These are phyloP conservation scores for Sungouiella blattae DNA, from an alignment of 805 yeast species.

Conservation along the genomic window DNA sequence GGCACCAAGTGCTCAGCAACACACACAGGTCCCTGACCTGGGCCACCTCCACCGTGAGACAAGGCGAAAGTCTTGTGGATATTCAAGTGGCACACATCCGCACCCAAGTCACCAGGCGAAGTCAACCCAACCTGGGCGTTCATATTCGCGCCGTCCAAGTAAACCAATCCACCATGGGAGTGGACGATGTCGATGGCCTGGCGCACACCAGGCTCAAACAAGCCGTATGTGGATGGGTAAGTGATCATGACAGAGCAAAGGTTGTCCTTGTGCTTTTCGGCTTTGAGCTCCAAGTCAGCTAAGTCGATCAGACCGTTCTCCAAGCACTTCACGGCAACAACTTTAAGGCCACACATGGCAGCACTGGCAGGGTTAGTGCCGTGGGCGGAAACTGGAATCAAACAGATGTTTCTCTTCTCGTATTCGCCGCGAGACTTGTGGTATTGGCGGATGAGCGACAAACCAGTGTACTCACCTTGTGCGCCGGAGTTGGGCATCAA, in stretches of 20 bases:
- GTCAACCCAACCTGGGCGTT: constrained; percentile 98
- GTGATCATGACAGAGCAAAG: constrained; percentile 95
- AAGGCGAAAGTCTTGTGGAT: constrained; percentile 96
- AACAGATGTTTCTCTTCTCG: constrained; percentile 72
- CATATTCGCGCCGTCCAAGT: constrained; percentile 98
- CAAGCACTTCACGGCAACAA: constrained; percentile 86
- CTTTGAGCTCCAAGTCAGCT: constrained; percentile 68
- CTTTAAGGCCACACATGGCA: constrained; percentile 93
- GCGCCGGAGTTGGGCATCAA: constrained; percentile 98
- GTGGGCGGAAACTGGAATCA: constrained; percentile 96
- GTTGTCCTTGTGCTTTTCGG: constrained; percentile 60
- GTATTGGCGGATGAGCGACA: constrained; percentile 79
- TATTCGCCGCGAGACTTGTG: constrained; percentile 65
- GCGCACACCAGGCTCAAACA: constrained; percentile 88
- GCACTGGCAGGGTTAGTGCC: constrained; percentile 99
- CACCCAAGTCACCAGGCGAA: constrained; percentile 96
- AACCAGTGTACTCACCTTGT: constrained; percentile 95
- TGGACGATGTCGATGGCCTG: constrained; percentile 86
- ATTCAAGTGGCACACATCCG: constrained; percentile 96
- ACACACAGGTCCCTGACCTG: constrained; percentile 98
- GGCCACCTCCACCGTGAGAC: constrained; percentile 99
- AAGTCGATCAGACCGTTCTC: constrained; percentile 84
- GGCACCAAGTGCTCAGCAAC: constrained; percentile 77
- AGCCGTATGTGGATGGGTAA: constrained; percentile 95
- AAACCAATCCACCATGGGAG: constrained; percentile 87